Conservation (phyloP, 106 monocot species). For the Triglochin maritima region DNA sequence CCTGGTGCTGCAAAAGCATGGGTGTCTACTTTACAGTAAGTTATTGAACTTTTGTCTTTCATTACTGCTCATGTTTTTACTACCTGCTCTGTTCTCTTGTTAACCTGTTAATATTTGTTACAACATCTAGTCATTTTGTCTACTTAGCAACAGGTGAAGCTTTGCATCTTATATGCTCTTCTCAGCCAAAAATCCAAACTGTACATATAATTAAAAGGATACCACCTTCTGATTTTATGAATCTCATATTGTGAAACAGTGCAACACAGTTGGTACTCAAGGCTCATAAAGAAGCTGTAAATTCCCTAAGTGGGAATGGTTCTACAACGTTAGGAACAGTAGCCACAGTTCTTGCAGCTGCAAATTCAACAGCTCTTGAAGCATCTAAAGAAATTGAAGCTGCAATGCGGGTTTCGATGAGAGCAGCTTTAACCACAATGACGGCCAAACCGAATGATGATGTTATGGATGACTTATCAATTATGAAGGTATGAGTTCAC, state of each 20-base stretch:
- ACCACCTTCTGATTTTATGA: constrained; percentile 4
- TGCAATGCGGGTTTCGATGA: constrained; percentile 83
- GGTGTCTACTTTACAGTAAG: constrained; percentile 98
- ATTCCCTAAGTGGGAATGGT: constrained; percentile 78
- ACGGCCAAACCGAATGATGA: constrained; percentile 47
- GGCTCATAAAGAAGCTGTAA: constrained; percentile 96
- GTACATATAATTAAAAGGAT: not conserved
- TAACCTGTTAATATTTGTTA: too few species aligned
- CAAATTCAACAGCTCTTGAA: constrained; percentile 82
- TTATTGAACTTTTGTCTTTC: constrained; percentile 8
- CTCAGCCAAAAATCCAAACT: not conserved
- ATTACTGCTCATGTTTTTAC: too few species aligned
- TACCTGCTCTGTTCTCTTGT: too few species aligned
- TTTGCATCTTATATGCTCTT: too few species aligned
- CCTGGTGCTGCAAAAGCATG: constrained; percentile 97
- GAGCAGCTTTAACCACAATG: constrained; percentile 55
- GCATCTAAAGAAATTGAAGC: constrained; percentile 89
- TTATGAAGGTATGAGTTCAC: constrained; percentile 64
- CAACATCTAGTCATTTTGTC: too few species aligned
- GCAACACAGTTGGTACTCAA: constrained; percentile 84
- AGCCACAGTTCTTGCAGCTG: constrained; percentile 85
- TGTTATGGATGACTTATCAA: constrained; percentile 64
- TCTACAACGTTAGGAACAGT: constrained; percentile 80
- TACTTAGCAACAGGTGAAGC: too few species aligned
- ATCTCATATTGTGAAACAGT: constrained; percentile 31